A percentile compares a stretch with the other conserved stretches of the same genome.
Evolutionary conservation across 768 basidiomycete genomes (phyloP).

Genomic region (Leucosporidium yakuticum): DNA sequence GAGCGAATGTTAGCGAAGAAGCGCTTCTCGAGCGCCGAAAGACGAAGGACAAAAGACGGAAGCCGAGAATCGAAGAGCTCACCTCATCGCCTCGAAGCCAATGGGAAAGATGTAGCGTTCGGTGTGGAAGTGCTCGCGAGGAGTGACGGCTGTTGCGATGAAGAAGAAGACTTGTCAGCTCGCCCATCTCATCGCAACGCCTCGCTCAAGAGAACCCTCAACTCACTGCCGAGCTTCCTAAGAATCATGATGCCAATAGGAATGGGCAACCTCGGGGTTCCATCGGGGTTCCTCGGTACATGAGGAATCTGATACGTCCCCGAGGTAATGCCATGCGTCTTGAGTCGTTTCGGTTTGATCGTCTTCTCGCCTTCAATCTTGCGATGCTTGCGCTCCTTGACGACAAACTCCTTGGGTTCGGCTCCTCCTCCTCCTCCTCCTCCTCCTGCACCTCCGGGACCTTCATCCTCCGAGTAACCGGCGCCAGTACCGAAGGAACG

Average conservation of each 20-base stretch:
- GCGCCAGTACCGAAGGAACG: too few relatives aligned
- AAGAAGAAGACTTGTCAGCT: conserved; percentile 34
- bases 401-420: too few relatives aligned
- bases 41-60: too few relatives aligned
- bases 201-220: too few relatives aligned
- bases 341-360: conserved; percentile 68
- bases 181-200: too few relatives aligned
- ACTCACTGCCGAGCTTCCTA: conserved; percentile 57
- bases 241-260: conserved; percentile 85
- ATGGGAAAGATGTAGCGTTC: conserved; percentile 85
- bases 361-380: conserved; percentile 39
- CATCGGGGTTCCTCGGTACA: conserved; percentile 60
- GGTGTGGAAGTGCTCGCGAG: conserved; percentile 72
- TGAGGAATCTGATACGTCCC: conserved; percentile 61
- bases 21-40: too few relatives aligned
- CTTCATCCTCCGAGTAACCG: too few relatives aligned
- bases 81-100: conserved; percentile 77
- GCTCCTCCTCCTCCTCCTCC: conserved; percentile 48
- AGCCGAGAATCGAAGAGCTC: conserved; percentile 38
- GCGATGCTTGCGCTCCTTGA: too few relatives aligned
- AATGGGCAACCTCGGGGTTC: conserved; percentile 66
- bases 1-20: neutral
- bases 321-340: conserved; percentile 62
- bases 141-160: neutral
- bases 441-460: conserved; percentile 47